Evolutionary conservation across 768 basidiomycete genomes (phyloP).

Genomic region (Russula virescens): DNA sequence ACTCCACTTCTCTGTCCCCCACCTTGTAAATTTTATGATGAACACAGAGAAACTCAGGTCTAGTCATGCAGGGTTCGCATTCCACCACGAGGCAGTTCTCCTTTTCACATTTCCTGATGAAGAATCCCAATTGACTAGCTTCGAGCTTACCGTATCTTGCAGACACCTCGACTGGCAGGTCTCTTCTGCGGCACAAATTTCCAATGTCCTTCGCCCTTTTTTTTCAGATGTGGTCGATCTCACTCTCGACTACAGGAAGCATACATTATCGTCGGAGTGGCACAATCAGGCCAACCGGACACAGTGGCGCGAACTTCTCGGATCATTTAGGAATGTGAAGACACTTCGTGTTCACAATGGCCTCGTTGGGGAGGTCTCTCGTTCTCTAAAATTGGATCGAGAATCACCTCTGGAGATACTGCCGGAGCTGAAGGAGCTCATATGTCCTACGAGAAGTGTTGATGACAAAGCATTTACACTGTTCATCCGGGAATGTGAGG

Average conservation of each 20-base stretch:
- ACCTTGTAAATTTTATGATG: not conserved
- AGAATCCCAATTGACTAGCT: too few relatives aligned
- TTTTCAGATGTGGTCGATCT: not conserved
- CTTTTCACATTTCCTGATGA: too few relatives aligned
- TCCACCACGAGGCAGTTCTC: not conserved
- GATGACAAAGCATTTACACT: too few relatives aligned
- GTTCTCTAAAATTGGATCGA: not conserved
- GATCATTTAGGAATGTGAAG: not conserved
- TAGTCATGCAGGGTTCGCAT: not conserved
- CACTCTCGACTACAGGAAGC: not conserved
- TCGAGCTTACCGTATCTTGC: not conserved
- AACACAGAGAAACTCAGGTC: not conserved
- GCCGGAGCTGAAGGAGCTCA: not conserved
- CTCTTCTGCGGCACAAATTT: not conserved
- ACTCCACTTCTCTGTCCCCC: not conserved
- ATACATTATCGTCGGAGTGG: not conserved
- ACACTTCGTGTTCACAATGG: not conserved
- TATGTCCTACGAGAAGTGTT: too few relatives aligned
- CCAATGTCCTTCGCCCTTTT: not conserved
- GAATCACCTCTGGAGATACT: not conserved
- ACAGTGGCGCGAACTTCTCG: not conserved
- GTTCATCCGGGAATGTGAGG: conserved; percentile 22
- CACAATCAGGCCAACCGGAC: not conserved
- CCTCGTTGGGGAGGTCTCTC: not conserved
- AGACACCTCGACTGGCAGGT: not conserved